Conservation (phyloP, 345 rosid species). For the Crucihimalaya himalaica region DNA sequence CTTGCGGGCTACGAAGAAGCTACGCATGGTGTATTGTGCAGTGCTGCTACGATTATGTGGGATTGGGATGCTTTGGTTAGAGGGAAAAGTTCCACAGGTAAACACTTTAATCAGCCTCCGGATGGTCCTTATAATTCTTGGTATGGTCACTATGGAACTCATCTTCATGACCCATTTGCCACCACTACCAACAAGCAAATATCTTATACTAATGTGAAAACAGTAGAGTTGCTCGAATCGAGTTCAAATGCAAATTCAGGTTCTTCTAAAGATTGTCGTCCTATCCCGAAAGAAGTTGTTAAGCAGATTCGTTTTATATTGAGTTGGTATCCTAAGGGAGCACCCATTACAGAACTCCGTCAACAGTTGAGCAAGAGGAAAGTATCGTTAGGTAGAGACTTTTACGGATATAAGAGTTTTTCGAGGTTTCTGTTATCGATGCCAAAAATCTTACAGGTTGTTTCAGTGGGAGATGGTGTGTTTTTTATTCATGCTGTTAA, state of each 20-base stretch:
- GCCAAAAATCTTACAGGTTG: constrained; percentile 60
- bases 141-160: constrained; percentile 77
- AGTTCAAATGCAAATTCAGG: constrained; percentile 34
- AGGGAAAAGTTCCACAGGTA: constrained; percentile 55
- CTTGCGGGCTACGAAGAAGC: constrained; percentile 54
- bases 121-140: constrained; percentile 93
- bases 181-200: constrained; percentile 28
- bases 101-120: constrained; percentile 80
- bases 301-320: constrained; percentile 54
- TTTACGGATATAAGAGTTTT: constrained; percentile 65
- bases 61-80: constrained; percentile 63
- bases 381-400: constrained; percentile 51
- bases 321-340: constrained; percentile 57
- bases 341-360: constrained; percentile 53
- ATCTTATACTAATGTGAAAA: constrained; percentile 31
- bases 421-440: constrained; percentile 63
- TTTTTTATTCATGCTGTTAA: constrained; percentile 37
- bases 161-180: constrained; percentile 70
- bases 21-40: constrained; percentile 59
- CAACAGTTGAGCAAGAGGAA: constrained; percentile 51
- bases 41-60: constrained; percentile 97
- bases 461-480: constrained; percentile 46
- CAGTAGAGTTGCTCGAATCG: constrained; percentile 38
- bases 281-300: constrained; percentile 51
- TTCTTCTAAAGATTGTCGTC: constrained; percentile 24